Evolutionary conservation across 768 basidiomycete genomes (phyloP), one percentile per base, ranked within the genome.

Genomic region (Termitomyces sp.): DNA sequence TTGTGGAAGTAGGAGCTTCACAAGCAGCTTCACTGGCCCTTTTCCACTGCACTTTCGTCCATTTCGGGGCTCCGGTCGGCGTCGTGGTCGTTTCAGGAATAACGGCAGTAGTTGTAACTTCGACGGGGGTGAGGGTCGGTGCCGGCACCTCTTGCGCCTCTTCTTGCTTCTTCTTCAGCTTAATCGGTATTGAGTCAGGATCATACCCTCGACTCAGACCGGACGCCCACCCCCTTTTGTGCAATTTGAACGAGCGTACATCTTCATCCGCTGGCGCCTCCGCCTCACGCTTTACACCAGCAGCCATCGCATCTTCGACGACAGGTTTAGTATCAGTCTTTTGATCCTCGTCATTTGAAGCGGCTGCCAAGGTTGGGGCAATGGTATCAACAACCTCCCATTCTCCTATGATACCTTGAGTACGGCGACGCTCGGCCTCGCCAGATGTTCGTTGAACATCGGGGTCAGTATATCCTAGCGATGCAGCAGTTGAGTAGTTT

Each of bases 401-500:
- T 46, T 85, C 80, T 11, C 94, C 91, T 0, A 80, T 87, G 3
- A 85, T 72, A 12, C 91, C 93, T 64, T 90, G 82, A 14, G 74
- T 80, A 48, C 76, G 78, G 23, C 81, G 77, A 44, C 80, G 74
- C 53, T 85, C 81, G 2, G 78, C 74, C 64, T 87, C 86, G 0
- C 80, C 82, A n/a, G 76, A 75, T 30, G 79, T 64, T 52, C 80
- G 74, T 56, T 89, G 89, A 8, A 76, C 84, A 58, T 92, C 90
- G 1, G 87, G 87, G 64, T 96, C 94, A 10, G 64, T 75, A 64
- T 82, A 87, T 1, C 95, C 95, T 1, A 98, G 78, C 1, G 86
- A 89, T 48, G 82, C 86, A 0, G 96, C 87, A 0, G 93, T 94
- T 11, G 91, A 85, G 70, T 98, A 99, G 68, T 96, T 89, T 0